Evolutionary conservation across 768 basidiomycete species (phyloP), one percentile per base, ranked within the genome.

Genomic region (Leucocoprinus leucothites): DNA sequence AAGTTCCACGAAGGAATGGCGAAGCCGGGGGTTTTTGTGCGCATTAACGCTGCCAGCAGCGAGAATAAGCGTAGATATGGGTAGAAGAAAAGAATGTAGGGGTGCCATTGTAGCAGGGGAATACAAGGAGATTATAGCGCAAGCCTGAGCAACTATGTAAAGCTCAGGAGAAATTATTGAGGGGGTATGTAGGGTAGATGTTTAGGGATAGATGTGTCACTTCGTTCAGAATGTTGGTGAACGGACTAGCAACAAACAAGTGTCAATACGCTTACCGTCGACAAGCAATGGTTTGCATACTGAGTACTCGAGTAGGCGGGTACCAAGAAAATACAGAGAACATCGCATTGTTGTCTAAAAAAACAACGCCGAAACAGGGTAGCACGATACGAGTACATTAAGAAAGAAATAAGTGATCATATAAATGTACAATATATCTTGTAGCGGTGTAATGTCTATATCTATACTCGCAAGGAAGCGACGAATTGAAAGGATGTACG

Each of bases 11-110:
- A 77, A 73, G 2, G 74, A 75, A 60, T 82, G 73, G 0, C 89
- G 87, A 59, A 89, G 88, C 89, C 89, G 90, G 24, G 89, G 85
- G 19, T 75, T 68, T 25, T 85, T 76, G 14, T 55, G 58, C 18
- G 64, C 63, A 21, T 41, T 60, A 41, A 44, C 57, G 57, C 57
- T 41, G 48, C 57, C 51, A 43, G 60, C 45, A 42, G 49, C 42
- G 38, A 55, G 53, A 51, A 57, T 41, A 36, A 66, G 56, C 55
- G 38, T 51, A 26, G 21, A 34, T 4, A 56, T 53, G 19, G 41
- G 22, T 18, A 56, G 51, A 46, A 46, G 44, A 21, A 51, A 42
- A 25, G 50, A 42, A 40, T 14, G 38, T 28, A 51, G 42, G 21
- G 16, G 38, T 16, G 40, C 50, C 50, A 51, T 51, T 19, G 13